Evolutionary conservation across 805 yeast genomes (phyloP).

Genomic region (Candida xyloterini): DNA sequence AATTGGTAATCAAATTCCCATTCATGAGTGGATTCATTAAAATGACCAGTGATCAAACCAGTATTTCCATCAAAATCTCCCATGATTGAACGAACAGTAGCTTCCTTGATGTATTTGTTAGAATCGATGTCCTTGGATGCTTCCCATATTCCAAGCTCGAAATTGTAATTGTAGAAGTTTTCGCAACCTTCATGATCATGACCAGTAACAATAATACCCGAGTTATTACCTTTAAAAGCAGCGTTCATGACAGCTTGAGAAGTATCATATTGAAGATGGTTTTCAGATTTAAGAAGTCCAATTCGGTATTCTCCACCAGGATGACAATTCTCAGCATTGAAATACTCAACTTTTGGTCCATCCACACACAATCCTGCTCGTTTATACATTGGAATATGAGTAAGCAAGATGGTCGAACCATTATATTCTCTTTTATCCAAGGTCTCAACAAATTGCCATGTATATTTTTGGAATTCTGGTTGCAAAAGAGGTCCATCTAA

Average conservation of each 20-base stretch:
- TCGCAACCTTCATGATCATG: constrained; percentile 97
- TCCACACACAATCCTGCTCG: constrained; percentile 79
- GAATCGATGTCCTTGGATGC: constrained; percentile 45
- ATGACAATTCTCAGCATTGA: constrained; percentile 48
- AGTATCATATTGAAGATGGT: constrained; percentile 69
- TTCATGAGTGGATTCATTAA: constrained; percentile 35
- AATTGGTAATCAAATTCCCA: constrained; percentile 71
- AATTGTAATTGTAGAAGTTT: constrained; percentile 53
- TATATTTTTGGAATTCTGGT: constrained; percentile 59
- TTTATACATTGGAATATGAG: constrained; percentile 90
- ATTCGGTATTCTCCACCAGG: constrained; percentile 60
- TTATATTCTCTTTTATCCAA: constrained; percentile 53
- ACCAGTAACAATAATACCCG: constrained; percentile 85
- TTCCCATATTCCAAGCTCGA: constrained; percentile 49
- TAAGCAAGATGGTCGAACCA: constrained; percentile 79
- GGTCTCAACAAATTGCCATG: constrained; percentile 70
- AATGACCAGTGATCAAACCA: constrained; percentile 79
- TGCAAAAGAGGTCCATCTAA: constrained; percentile 90
- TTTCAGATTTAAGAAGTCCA: constrained; percentile 76
- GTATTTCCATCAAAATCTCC: constrained; percentile 91
- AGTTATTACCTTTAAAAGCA: constrained; percentile 62
- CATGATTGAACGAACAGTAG: constrained; percentile 92
- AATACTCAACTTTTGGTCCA: constrained; percentile 71
- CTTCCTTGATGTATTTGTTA: constrained; percentile 55
- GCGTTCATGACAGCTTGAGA: constrained; percentile 66